Evolutionary conservation across 768 basidiomycete species (phyloP).

Genomic region (Cyathus striatus): DNA sequence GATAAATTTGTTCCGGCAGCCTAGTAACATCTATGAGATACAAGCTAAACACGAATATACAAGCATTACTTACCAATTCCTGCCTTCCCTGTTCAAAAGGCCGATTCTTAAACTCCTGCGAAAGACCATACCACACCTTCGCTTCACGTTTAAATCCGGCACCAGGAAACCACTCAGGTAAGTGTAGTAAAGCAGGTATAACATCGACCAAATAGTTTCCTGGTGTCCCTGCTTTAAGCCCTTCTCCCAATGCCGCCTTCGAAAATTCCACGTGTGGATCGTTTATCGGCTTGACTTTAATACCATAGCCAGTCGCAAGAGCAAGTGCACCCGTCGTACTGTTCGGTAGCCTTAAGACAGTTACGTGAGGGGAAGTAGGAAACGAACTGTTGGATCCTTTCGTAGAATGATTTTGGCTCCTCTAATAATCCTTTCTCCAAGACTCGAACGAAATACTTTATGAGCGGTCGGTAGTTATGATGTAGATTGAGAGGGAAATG

Average conservation of each 20-base stretch:
- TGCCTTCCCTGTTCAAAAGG: slow-evolving; percentile 22
- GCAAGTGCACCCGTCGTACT: not conserved
- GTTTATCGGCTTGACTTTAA: slow-evolving; percentile 22
- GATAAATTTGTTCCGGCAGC: slow-evolving; percentile 11
- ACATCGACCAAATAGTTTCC: slow-evolving; percentile 36
- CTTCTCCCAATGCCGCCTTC: slow-evolving; percentile 22
- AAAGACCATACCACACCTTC: slow-evolving; percentile 27
- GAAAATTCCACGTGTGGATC: slow-evolving; percentile 34
- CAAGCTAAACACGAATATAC: not conserved
- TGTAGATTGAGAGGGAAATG: not conserved
- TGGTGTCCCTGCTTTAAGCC: slow-evolving; percentile 22
- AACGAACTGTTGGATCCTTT: slow-evolving; percentile 5
- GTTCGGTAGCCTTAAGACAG: not conserved
- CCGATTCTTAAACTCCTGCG: slow-evolving; percentile 23
- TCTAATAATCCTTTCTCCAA: slow-evolving; percentile 4
- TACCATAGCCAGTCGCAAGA: slow-evolving; percentile 32
- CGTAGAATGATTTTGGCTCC: slow-evolving; percentile 5
- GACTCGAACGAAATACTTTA: slow-evolving; percentile 2
- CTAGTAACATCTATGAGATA: slow-evolving; percentile 7
- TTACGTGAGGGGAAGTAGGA: not conserved
- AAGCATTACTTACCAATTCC: slow-evolving; percentile 8
- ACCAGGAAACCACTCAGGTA: slow-evolving; percentile 55
- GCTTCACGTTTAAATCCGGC: slow-evolving; percentile 49
- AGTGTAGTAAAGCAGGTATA: slow-evolving; percentile 24
- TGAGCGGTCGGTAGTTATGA: not conserved